Base-by-base conservation (phyloP, 2,329 filamentous ascomycete species). In the Fusarium fracticaudum region DNA sequence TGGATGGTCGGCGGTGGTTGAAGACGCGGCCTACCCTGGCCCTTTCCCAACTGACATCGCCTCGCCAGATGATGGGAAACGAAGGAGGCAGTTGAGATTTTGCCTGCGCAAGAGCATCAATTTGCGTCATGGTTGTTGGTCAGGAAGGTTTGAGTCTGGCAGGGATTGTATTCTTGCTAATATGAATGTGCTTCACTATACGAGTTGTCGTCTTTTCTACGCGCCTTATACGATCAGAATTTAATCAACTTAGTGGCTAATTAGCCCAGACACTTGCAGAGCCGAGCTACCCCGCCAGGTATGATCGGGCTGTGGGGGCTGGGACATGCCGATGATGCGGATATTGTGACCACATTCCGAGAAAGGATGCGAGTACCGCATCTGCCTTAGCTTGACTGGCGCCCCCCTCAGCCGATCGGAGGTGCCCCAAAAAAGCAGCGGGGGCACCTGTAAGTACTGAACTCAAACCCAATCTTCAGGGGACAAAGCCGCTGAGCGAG, bases 191-290 rank as follows among this genome's bases (percentile, higher is more conserved):
- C 12, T 20, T 8, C 14, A 14, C 22, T 35, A 8, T 20, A 51
- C 15, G 5, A 12, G 2, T n/a, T 5, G 3, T 5, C 8, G 22
- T 20, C 22, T 3, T 20, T 14, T 22, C 18, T n/a, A 9, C 12
- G 22, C 29, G 48, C 15, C 22, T 51, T 51, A 51, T 51, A 51
- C 22, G 11, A 33, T 14, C 8, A 3, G 10, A 24, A 13, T 13
- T 33, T 2, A 33, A 33, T 33, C 31, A 33, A 13, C 31, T 33
- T 31, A 31, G 31, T 13, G 4, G 31, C 13, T 33, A 33, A 33
- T 33, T 33, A 33, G 31, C 12, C 31, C 31, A 13, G 13, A 33
- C 31, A 13, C 26, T n/a, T 50, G 8, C 11, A n/a, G 29, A n/a
- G 22, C 3, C 15, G 31, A 33, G 31, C 31, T 33, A 33, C 31